Conservation (phyloP, 2,329 filamentous ascomycete species). For the Penicillium fuscoglaucum region DNA sequence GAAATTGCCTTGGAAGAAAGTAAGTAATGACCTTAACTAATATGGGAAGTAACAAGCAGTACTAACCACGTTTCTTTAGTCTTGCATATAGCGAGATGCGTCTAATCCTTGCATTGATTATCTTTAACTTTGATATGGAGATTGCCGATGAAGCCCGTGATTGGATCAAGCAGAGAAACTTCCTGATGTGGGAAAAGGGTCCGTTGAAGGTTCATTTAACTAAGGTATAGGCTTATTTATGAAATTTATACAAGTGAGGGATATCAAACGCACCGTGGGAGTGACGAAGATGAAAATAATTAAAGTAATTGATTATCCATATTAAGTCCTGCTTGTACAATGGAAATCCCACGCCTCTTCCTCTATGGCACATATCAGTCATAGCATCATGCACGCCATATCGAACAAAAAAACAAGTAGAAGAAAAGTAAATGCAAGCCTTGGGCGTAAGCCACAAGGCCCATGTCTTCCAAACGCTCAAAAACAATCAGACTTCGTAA, state of each 20-base stretch:
- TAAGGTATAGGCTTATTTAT: not conserved
- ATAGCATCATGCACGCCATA: conserved; percentile 6
- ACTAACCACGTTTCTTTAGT: conserved; percentile 28
- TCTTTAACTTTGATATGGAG: conserved; percentile 51
- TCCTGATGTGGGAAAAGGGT: too few relatives aligned
- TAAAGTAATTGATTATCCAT: conserved; percentile 5
- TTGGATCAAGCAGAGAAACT: too few relatives aligned
- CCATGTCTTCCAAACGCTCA: not conserved
- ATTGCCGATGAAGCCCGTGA: conserved; percentile 39
- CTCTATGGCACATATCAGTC: conserved; percentile 8
- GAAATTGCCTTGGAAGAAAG: conserved; percentile 55
- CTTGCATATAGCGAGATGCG: conserved; percentile 55
- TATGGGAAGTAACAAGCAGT: not conserved
- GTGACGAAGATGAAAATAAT: not conserved
- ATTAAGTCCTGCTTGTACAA: conserved; percentile 14
- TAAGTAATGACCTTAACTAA: conserved; percentile 29
- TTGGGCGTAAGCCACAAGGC: not conserved
- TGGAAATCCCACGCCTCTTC: not conserved
- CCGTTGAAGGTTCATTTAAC: conserved; percentile 28
- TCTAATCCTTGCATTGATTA: conserved; percentile 49
- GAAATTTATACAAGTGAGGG: too few relatives aligned
- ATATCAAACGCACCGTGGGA: not conserved
- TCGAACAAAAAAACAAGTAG: conserved; percentile 9
- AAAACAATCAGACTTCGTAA: conserved; percentile 9
- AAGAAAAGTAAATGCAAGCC: conserved; percentile 13